Evolutionary conservation across 306 rosid species (phyloP), one percentile per base, ranked within the genome.

Genomic region (Citrullus colocynthis): DNA sequence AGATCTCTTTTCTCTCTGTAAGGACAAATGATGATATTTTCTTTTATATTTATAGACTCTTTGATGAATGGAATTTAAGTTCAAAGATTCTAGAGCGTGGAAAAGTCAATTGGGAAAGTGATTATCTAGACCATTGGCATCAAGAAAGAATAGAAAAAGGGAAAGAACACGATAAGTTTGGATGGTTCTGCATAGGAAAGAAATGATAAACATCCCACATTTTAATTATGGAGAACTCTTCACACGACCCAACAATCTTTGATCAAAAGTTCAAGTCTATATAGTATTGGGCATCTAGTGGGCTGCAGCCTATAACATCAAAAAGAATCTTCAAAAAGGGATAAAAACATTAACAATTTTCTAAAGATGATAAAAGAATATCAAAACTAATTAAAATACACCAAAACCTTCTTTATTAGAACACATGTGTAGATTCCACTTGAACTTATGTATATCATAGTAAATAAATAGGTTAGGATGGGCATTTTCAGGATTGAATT

Each of bases 71-170:
- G 77, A 80, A 57, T 84, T 17, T 71, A 55, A 51, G 80, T 21
- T 37, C 14, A 71, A 48, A 73, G 88, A 81, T 83, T 88, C 88
- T 83, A 39, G 69, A 58, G 79, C 54, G 81, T 55, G 76, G 57
- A 76, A 83, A 86, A 86, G 90, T 86, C 84, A 78, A 84, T 84
- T 80, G 81, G 30, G 7, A n/a, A 74, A 64, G 76, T 65, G 15
- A 78, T 81, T 65, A 39, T 86, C 72, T 74, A 81, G 51, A 79
- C 18, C 81, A 76, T 75, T 81, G 36, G 81, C 20, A 74, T 73
- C 39, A 71, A 71, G 76, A 71, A 71, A 48, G 58, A 71, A 71
- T 20, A 71, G 21, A n/a, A 18, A 37, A 51, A 30, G 28, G n/a
- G 30, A 16, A 56, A 78, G 77, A 73, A 72, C 74, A 56, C 36